A percentile compares a stretch with the other conserved stretches of the same genome.
Evolutionary conservation across 352 stramenopile species (phyloP).

Genomic region (Phytophthora sansomeana): DNA sequence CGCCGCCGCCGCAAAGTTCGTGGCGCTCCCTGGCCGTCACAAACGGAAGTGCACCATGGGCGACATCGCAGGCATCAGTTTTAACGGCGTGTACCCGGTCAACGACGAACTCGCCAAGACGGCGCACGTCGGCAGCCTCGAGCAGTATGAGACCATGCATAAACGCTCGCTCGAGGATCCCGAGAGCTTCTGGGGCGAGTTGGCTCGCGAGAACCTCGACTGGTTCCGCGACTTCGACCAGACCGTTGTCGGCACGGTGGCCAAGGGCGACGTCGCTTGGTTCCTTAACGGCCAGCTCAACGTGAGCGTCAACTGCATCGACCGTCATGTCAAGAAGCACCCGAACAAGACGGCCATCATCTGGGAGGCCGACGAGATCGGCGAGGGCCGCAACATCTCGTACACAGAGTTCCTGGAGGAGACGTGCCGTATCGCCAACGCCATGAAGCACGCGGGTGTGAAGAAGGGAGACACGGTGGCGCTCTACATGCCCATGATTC

Average conservation of each 20-base stretch:
- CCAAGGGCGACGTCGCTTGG: slow-evolving; percentile 92
- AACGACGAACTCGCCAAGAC: slow-evolving; percentile 51
- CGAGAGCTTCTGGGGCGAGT: slow-evolving; percentile 91
- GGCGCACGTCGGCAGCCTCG: slow-evolving; percentile 70
- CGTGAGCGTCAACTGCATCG: slow-evolving; percentile 94
- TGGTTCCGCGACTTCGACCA: slow-evolving; percentile 96
- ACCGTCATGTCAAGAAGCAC: slow-evolving; percentile 88
- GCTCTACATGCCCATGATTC: slow-evolving; percentile 99
- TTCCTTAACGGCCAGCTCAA: slow-evolving; percentile 97
- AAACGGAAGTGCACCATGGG: slow-evolving; percentile 76
- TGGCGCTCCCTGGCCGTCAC: slow-evolving; percentile 92
- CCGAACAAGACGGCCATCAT: slow-evolving; percentile 95
- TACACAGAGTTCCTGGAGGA: slow-evolving; percentile 52
- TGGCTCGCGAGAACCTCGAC: slow-evolving; percentile 89
- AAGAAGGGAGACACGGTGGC: slow-evolving; percentile 95
- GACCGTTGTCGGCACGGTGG: slow-evolving; percentile 83
- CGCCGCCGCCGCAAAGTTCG: slow-evolving; percentile 79
- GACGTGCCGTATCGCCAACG: slow-evolving; percentile 94
- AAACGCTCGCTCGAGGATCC: slow-evolving; percentile 88
- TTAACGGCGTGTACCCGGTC: slow-evolving; percentile 35
- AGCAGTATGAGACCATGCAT: slow-evolving; percentile 86
- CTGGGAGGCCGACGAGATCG: slow-evolving; percentile 97
- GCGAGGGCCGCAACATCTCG: slow-evolving; percentile 66
- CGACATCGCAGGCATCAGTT: slow-evolving; percentile 40
- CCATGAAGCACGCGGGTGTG: slow-evolving; percentile 89